Conservation (phyloP, 768 basidiomycete genomes). For the Boletus pseudopeckii region DNA sequence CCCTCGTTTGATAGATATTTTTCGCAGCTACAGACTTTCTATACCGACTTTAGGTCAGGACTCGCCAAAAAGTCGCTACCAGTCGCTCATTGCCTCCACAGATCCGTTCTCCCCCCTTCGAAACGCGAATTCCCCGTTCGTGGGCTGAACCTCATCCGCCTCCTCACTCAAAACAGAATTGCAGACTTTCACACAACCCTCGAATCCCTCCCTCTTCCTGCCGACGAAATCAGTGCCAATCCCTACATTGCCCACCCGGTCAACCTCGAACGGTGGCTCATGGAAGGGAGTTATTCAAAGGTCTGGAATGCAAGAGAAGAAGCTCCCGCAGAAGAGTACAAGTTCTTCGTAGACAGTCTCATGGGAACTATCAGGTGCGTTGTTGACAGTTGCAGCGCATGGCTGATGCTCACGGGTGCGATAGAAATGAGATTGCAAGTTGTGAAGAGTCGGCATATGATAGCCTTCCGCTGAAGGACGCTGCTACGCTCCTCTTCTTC, state of each 20-base stretch:
- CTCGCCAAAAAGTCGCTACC: conserved; percentile 2
- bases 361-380: conserved; percentile 90
- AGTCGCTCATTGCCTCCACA: conserved; percentile 24
- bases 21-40: conserved; percentile 86
- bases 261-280: conserved; percentile 93
- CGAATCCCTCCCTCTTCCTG: conserved; percentile 76
- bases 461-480: conserved; percentile 86
- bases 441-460: conserved; percentile 95
- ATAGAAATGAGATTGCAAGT: conserved; percentile 93
- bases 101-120: conserved; percentile 75
- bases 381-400: background rate
- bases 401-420: conserved; percentile 1
- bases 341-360: conserved; percentile 87
- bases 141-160: conserved; percentile 90
- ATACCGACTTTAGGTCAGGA: conserved; percentile 74
- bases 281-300: conserved; percentile 98
- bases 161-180: conserved; percentile 93
- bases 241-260: conserved; percentile 81
- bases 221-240: conserved; percentile 64
- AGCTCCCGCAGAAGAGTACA: conserved; percentile 92
- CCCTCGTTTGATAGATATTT: conserved; percentile 96
- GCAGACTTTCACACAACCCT: conserved; percentile 97
- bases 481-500: conserved; percentile 90
- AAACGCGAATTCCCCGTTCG: conserved; percentile 84
- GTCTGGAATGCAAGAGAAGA: conserved; percentile 95